Evolutionary conservation across 2,329 filamentous ascomycete species (phyloP).

Genomic region (Fusarium robinianum): DNA sequence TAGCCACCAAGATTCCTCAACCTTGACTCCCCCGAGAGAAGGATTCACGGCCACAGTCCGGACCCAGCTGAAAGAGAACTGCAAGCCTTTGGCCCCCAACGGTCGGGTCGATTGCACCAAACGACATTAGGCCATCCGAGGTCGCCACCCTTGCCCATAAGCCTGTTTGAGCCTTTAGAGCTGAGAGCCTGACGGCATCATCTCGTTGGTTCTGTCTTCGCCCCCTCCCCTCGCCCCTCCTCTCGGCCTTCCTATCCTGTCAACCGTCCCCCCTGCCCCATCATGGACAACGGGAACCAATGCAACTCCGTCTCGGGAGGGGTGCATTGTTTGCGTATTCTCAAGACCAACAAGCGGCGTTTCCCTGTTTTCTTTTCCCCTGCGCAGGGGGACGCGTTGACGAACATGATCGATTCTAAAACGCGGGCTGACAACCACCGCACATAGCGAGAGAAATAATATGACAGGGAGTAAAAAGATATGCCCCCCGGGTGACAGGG

Average conservation of each 20-base stretch:
- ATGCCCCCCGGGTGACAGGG: too few species aligned
- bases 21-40: background rate
- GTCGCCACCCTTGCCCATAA: slow-evolving; percentile 25
- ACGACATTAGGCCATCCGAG: slow-evolving; percentile 14
- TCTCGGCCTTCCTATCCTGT: slow-evolving; percentile 23
- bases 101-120: background rate
- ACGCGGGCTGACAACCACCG: too few species aligned
- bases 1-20: slow-evolving; percentile 21
- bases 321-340: slow-evolving; percentile 9
- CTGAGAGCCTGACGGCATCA: slow-evolving; percentile 5
- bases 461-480: slow-evolving; percentile 6
- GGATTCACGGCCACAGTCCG: slow-evolving; percentile 11
- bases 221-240: slow-evolving; percentile 3
- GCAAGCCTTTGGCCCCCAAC: slow-evolving; percentile 3
- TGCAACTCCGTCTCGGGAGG: slow-evolving; percentile 13
- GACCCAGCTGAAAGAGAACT: slow-evolving; percentile 18
- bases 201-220: slow-evolving; percentile 20
- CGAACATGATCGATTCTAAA: too few species aligned
- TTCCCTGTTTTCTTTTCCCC: background rate
- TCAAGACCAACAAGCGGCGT: too few species aligned
- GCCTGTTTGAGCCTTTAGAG: slow-evolving; percentile 15
- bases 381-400: too few species aligned
- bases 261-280: slow-evolving; percentile 8
- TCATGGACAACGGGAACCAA: slow-evolving; percentile 13
- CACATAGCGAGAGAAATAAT: slow-evolving; percentile 2